Percentiles rank a stretch among this genome's conserved stretches.
Evolutionary conservation across 2,329 filamentous ascomycete genomes (phyloP).

Genomic region (Fusarium sublunatum): DNA sequence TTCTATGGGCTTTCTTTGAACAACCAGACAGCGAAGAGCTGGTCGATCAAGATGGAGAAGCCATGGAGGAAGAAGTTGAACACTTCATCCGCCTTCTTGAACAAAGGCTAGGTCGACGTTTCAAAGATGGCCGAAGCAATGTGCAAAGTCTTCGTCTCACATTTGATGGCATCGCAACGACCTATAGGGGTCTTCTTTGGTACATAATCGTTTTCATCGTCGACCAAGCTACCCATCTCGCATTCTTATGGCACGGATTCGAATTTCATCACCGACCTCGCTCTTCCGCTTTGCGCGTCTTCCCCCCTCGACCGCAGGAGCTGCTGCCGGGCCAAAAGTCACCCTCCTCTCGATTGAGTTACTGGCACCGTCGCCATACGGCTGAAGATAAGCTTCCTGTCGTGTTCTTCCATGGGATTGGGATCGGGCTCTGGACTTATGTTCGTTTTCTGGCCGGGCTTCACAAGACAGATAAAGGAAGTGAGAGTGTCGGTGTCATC

Average conservation of each 20-base stretch:
- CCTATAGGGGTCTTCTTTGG: conserved; percentile 72
- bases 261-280: conserved; percentile 58
- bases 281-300: conserved; percentile 53
- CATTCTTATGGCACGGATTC: conserved; percentile 63
- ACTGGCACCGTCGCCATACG: conserved; percentile 75
- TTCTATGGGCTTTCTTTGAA: conserved; percentile 76
- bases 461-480: conserved; percentile 47
- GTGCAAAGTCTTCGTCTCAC: conserved; percentile 71
- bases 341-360: conserved; percentile 63
- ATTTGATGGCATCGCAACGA: conserved; percentile 70
- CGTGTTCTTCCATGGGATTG: conserved; percentile 77
- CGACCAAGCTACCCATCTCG: conserved; percentile 62
- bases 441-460: conserved; percentile 66
- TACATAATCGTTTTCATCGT: conserved; percentile 68
- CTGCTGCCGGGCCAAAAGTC: conserved; percentile 60
- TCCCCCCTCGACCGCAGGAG: conserved; percentile 68
- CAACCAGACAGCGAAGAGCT: conserved; percentile 42
- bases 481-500: conserved; percentile 68
- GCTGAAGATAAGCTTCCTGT: conserved; percentile 61
- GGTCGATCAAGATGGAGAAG: conserved; percentile 41
- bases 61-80: conserved; percentile 57
- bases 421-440: conserved; percentile 74
- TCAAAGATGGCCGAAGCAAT: conserved; percentile 66
- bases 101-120: conserved; percentile 59
- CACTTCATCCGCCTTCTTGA: conserved; percentile 65